Conservation (phyloP, 1,284 basidiomycete genomes). For the Psilocybe mexicana region DNA sequence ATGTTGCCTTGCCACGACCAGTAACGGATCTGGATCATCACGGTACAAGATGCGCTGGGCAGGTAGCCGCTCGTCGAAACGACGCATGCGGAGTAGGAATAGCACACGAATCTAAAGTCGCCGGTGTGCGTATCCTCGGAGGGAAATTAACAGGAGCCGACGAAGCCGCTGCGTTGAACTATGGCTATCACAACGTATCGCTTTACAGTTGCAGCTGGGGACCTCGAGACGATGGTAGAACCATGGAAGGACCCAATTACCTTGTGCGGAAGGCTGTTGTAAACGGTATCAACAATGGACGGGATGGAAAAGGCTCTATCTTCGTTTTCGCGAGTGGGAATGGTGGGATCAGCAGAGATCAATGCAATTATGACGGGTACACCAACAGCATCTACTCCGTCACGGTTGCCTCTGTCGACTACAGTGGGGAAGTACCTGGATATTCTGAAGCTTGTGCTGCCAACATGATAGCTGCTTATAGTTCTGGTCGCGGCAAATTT, state of each 20-base stretch:
- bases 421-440: slow-evolving; percentile 89
- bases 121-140: slow-evolving; percentile 93
- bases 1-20: slow-evolving; percentile 84
- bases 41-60: slow-evolving; percentile 96
- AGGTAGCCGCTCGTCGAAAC: slow-evolving; percentile 92
- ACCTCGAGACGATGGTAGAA: slow-evolving; percentile 90
- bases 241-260: slow-evolving; percentile 93
- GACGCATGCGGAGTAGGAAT: slow-evolving; percentile 94
- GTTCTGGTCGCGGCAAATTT: slow-evolving; percentile 88
- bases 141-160: slow-evolving; percentile 94
- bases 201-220: slow-evolving; percentile 98
- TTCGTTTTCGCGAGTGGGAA: slow-evolving; percentile 99
- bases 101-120: slow-evolving; percentile 87
- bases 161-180: slow-evolving; percentile 95
- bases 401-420: slow-evolving; percentile 91
- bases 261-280: slow-evolving; percentile 93
- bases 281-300: slow-evolving; percentile 91
- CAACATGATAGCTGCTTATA: slow-evolving; percentile 94
- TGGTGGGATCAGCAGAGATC: slow-evolving; percentile 87
- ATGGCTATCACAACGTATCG: slow-evolving; percentile 85
- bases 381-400: slow-evolving; percentile 97
- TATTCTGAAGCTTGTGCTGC: slow-evolving; percentile 97
- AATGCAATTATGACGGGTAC: slow-evolving; percentile 99
- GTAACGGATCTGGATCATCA: slow-evolving; percentile 90
- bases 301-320: slow-evolving; percentile 87